Base-by-base conservation (phyloP, 176 grass and related monocot genomes). In the Rhynchospora pubera region DNA sequence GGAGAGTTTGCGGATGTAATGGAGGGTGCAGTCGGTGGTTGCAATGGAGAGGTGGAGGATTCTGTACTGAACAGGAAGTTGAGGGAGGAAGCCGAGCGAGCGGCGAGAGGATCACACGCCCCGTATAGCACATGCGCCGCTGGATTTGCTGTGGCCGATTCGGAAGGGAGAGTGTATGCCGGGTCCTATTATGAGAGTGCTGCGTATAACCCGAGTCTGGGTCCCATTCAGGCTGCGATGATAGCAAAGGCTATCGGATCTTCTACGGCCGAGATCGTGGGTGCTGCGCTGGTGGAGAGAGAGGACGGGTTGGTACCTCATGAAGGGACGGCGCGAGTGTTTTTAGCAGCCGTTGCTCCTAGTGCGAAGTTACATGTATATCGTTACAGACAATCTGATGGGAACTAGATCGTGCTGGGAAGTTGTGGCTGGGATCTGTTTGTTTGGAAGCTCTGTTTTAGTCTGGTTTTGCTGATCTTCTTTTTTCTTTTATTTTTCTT, bases 201-300 rank as follows among this genome's bases (percentile, higher is more conserved):
- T 2, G 95, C 95, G 26, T 97, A 94, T 80, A 97, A 97, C 81
- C 95, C 95, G 7, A 94, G 90, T 6, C 88, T 97, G n/a, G 90
- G 92, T 11, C 95, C 95, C 46, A 83, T 92, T 30, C 95, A 97
- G 95, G 57, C 88, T 30, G 95, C 92, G 83, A 92, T 94, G 88
- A 80, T 97, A 4, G 90, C 90, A 60, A 91, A 90, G 88, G 88
- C 71, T 0, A 83, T 73, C 5, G 86, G 84, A 13, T 86, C 77
- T 21, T 80, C 82, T 14, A 24, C 10, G 51, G 57, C 79, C 5
- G 85, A 87, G 10, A 79, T 87, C 21, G 85, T 84, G 81, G 95
- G 87, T 85, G 95, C 92, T 63, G 90, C 89, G 59, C 88, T 97
- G 39, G 95, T 94, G 23, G 95, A 97, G 88, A 85, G 84, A 83